Evolutionary conservation across 306 rosid genomes (phyloP).

Genomic region (Quercus variabilis): DNA sequence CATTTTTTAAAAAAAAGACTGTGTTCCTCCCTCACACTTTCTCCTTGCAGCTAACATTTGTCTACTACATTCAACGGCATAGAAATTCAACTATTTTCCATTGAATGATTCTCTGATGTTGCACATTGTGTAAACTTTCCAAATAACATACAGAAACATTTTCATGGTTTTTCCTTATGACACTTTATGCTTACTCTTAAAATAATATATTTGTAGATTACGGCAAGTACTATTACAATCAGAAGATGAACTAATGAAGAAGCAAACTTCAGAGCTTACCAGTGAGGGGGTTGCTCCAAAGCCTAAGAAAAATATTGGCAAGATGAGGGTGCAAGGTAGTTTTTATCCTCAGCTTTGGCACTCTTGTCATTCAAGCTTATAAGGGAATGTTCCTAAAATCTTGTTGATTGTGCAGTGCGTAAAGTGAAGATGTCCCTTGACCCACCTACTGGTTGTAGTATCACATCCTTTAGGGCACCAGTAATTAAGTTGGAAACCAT

Average conservation of each 20-base stretch:
- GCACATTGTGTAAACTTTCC: not conserved
- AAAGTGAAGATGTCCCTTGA: slow-evolving; percentile 79
- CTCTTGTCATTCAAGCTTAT: slow-evolving; percentile 15
- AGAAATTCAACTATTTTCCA: not conserved
- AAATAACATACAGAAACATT: not conserved
- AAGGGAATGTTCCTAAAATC: slow-evolving; percentile 9
- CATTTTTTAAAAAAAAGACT: no score
- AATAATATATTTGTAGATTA: slow-evolving; percentile 47
- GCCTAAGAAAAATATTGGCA: slow-evolving; percentile 84
- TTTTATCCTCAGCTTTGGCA: slow-evolving; percentile 15
- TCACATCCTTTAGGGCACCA: slow-evolving; percentile 53
- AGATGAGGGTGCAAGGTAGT: slow-evolving; percentile 98
- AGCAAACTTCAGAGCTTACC: slow-evolving; percentile 67
- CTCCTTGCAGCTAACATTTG: not conserved
- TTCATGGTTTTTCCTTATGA: not conserved
- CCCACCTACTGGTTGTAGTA: slow-evolving; percentile 86
- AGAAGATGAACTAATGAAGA: slow-evolving; percentile 83
- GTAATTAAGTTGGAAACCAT: slow-evolving; percentile 59
- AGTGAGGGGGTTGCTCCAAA: slow-evolving; percentile 81
- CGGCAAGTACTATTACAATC: slow-evolving; percentile 82
- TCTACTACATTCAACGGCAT: not conserved
- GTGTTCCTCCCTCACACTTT: no score
- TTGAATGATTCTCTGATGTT: not conserved
- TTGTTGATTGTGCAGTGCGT: slow-evolving; percentile 60
- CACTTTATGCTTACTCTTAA: slow-evolving; percentile 7